Conservation (phyloP, 1,284 basidiomycete species). For the Termitomyces sp. region DNA sequence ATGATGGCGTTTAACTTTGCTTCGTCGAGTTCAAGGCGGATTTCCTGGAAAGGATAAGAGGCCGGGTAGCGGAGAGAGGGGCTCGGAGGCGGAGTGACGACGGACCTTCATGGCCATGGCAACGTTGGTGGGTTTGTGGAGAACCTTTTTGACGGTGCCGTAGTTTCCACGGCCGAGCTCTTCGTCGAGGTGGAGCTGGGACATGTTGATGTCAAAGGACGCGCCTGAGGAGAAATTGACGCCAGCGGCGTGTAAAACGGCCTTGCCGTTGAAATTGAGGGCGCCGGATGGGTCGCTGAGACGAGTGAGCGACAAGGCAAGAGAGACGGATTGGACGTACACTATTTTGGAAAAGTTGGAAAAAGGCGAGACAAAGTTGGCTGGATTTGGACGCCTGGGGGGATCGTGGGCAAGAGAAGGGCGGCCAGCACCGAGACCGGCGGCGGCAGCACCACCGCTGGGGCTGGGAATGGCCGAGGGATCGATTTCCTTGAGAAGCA, state of each 20-base stretch:
- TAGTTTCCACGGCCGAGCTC: constrained; percentile 97
- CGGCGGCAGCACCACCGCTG: constrained; percentile 54
- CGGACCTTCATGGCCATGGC: constrained; percentile 97
- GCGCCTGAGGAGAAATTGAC: constrained; percentile 95
- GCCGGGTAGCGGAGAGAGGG: constrained; percentile 4
- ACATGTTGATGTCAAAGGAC: constrained; percentile 95
- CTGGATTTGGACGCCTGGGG: constrained; percentile 33
- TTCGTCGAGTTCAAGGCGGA: constrained; percentile 94
- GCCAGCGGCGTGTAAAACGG: constrained; percentile 86
- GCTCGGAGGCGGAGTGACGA: constrained; percentile 4
- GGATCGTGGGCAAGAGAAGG: constrained; percentile 39
- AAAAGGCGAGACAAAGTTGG: constrained; percentile 72
- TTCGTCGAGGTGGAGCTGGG: constrained; percentile 86
- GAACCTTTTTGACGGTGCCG: constrained; percentile 93
- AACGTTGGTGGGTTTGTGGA: constrained; percentile 92
- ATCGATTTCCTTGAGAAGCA: constrained; percentile 63
- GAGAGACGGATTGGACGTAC: constrained; percentile 42
- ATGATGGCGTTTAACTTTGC: constrained; percentile 94
- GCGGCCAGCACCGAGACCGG: constrained; percentile 68
- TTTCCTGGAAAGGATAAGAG: constrained; percentile 64
- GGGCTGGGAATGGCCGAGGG: constrained; percentile 30
- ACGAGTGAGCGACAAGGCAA: constrained; percentile 13
- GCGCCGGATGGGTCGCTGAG: constrained; percentile 88
- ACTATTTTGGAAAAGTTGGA: constrained; percentile 93
- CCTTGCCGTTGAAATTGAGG: constrained; percentile 92